Conservation (phyloP, 805 yeast genomes). For the Huiozyma sinensis region DNA sequence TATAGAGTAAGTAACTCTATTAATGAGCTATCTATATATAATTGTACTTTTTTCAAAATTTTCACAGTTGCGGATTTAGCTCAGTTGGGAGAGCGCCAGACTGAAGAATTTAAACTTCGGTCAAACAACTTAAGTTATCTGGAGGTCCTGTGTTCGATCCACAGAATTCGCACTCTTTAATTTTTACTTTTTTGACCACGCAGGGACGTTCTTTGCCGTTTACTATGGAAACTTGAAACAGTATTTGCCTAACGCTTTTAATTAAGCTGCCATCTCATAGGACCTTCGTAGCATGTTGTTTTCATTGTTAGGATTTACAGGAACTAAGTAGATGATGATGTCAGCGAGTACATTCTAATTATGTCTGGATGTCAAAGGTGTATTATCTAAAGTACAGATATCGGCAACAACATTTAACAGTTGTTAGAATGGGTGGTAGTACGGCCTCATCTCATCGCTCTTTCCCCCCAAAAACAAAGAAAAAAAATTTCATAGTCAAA, state of each 20-base stretch:
- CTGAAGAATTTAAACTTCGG: conserved; percentile 28
- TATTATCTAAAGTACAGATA: too few relatives aligned
- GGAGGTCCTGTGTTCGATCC: conserved; percentile 89
- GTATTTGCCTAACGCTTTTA: too few relatives aligned
- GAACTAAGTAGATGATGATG: too few relatives aligned
- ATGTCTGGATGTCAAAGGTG: too few relatives aligned
- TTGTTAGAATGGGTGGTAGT: too few relatives aligned
- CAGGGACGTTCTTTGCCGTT: neutral
- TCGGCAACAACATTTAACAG: too few relatives aligned
- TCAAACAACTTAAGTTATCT: conserved; percentile 23
- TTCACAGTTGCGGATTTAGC: conserved; percentile 29
- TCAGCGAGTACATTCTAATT: too few relatives aligned
- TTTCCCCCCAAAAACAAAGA: neutral
- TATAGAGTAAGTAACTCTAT: too few relatives aligned
- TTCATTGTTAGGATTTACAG: neutral
- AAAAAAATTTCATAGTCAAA: neutral
- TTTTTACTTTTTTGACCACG: conserved; percentile 6
- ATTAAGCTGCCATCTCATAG: neutral
- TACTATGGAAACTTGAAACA: neutral
- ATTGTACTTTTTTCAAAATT: neutral
- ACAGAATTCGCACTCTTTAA: conserved; percentile 51
- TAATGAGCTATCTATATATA: too few relatives aligned
- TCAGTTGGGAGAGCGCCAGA: conserved; percentile 38
- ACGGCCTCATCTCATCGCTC: neutral
- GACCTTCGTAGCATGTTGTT: neutral